phyloP scores from a whole-genome alignment of 257 asterid genomes.

The Jacaranda copaia region DNA sequence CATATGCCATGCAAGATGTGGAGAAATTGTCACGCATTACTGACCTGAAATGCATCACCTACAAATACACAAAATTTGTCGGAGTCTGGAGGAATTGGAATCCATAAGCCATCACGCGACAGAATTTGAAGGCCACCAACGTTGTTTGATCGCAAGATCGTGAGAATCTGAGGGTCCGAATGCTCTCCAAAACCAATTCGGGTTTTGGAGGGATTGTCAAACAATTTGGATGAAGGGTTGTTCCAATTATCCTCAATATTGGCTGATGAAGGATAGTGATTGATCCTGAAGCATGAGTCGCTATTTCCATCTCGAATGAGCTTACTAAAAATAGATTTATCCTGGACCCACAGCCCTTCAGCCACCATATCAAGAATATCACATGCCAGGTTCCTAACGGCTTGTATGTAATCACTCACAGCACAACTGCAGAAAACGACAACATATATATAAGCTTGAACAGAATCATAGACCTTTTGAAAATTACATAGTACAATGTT shows the following conservation, averaged over 20 bases:
- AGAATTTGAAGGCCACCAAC: slow-evolving; percentile 77
- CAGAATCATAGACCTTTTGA: slow-evolving; percentile 33
- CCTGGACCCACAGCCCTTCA: slow-evolving; percentile 52
- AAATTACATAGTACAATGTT: slow-evolving; percentile 29
- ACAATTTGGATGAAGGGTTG: slow-evolving; percentile 6
- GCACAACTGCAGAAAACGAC: slow-evolving; percentile 46
- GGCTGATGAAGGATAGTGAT: slow-evolving; percentile 67
- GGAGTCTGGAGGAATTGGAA: slow-evolving; percentile 67
- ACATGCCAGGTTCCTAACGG: slow-evolving; percentile 61
- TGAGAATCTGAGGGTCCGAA: slow-evolving; percentile 81
- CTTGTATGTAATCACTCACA: slow-evolving; percentile 64
- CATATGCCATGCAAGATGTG: too few relatives aligned
- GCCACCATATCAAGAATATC: slow-evolving; percentile 73
- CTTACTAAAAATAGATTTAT: slow-evolving; percentile 53
- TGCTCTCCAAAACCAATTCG: slow-evolving; percentile 87
- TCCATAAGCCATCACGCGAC: slow-evolving; percentile 61
- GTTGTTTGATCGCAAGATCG: slow-evolving; percentile 70
- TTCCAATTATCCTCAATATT: neutral
- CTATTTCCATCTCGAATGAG: slow-evolving; percentile 57
- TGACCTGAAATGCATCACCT: slow-evolving; percentile 61
- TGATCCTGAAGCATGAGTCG: slow-evolving; percentile 83
- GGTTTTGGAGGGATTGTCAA: slow-evolving; percentile 19
- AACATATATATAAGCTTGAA: neutral
- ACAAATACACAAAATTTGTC: slow-evolving; percentile 67
- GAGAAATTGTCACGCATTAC: too few relatives aligned